Percentiles rank a stretch among this genome's conserved stretches.
Evolutionary conservation across 176 grass and related monocot species (phyloP).

Genomic region (Oryza nivara): DNA sequence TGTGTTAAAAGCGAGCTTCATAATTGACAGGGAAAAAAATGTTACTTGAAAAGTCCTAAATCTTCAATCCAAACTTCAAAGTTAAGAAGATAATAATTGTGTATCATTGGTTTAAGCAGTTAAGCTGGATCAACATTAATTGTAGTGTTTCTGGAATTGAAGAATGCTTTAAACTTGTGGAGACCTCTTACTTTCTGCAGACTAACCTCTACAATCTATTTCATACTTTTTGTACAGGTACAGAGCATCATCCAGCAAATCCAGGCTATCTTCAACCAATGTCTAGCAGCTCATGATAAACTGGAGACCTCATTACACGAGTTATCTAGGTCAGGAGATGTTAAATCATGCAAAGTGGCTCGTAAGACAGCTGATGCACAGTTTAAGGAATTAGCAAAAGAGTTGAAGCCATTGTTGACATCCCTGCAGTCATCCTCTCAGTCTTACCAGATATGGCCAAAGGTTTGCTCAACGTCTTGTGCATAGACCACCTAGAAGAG

Average conservation of each 20-base stretch:
- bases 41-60: not conserved
- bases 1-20: constrained; percentile 19
- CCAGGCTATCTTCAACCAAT: constrained; percentile 72
- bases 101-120: not conserved
- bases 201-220: constrained; percentile 16
- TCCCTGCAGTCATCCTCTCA: constrained; percentile 80
- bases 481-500: not conserved
- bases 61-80: not conserved
- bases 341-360: constrained; percentile 77
- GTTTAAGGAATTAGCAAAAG: constrained; percentile 89
- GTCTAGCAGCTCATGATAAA: constrained; percentile 73
- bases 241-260: constrained; percentile 77
- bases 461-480: constrained; percentile 56
- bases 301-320: constrained; percentile 79
- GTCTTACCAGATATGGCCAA: constrained; percentile 84
- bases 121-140: not conserved
- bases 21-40: not conserved
- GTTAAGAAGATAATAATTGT: not conserved
- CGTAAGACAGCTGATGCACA: constrained; percentile 89
- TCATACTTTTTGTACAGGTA: constrained; percentile 50
- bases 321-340: constrained; percentile 85
- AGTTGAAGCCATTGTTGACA: constrained; percentile 69
- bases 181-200: not conserved
- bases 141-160: not conserved
- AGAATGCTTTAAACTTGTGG: not conserved